phyloP scores from a whole-genome alignment of 331 rosid species.

The Saraca asoca region DNA sequence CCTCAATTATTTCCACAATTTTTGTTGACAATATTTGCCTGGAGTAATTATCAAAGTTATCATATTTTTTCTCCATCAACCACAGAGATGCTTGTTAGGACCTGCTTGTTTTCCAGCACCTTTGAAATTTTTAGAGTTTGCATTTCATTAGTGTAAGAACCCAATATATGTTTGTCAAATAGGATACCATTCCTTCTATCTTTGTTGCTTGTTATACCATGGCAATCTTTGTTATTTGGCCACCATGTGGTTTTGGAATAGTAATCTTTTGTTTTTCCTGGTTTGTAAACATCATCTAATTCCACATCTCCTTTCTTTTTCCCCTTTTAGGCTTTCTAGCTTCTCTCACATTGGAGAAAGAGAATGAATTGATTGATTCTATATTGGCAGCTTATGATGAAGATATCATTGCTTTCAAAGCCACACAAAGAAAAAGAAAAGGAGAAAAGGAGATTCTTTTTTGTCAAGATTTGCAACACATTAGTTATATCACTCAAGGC shows the following conservation, averaged over 20 bases:
- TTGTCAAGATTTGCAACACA: slow-evolving; percentile 42
- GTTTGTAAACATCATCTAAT: slow-evolving; percentile 37
- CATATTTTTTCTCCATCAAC: background rate
- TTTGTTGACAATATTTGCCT: slow-evolving; percentile 31
- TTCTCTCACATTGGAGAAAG: slow-evolving; percentile 27
- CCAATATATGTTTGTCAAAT: background rate
- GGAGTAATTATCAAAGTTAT: slow-evolving; percentile 2
- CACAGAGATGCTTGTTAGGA: background rate
- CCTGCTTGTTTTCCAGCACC: slow-evolving; percentile 14
- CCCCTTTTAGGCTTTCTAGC: background rate
- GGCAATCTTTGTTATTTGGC: slow-evolving; percentile 31
- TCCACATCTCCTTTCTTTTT: slow-evolving; percentile 37
- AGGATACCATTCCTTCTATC: slow-evolving; percentile 30
- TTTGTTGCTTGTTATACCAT: background rate
- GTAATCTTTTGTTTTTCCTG: slow-evolving; percentile 43
- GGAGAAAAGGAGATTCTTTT: slow-evolving; percentile 40
- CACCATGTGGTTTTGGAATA: slow-evolving; percentile 46
- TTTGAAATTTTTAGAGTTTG: slow-evolving; percentile 37
- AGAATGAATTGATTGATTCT: slow-evolving; percentile 41
- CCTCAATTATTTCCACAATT: slow-evolving; percentile 64
- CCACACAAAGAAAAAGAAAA: slow-evolving; percentile 39
- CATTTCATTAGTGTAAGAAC: slow-evolving; percentile 33
- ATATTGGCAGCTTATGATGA: slow-evolving; percentile 37
- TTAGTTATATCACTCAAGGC: slow-evolving; percentile 47
- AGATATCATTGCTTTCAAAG: slow-evolving; percentile 50